These are phyloP conservation scores for Vigna trinervia DNA, from an alignment of 306 rosid species.

Conservation along the genomic window DNA sequence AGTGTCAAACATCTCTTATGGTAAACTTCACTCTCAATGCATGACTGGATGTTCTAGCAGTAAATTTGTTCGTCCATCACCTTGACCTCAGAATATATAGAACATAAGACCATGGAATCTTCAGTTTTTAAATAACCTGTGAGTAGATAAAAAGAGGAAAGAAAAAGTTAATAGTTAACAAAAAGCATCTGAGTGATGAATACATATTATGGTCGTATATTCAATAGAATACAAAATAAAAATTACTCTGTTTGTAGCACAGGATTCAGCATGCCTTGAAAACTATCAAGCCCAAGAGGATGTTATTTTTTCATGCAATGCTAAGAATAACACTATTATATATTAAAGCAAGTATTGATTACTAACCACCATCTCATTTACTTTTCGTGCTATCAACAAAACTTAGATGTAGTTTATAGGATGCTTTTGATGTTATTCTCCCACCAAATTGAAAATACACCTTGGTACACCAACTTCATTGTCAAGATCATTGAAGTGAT, in stretches of 20 bases:
- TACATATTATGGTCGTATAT: too few species aligned
- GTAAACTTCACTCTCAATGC: too few species aligned
- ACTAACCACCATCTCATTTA: background rate
- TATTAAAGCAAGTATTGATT: conserved; percentile 13
- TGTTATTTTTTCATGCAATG: conserved; percentile 14
- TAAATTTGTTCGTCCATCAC: too few species aligned
- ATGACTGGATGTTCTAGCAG: too few species aligned
- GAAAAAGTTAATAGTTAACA: too few species aligned
- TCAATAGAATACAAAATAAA: background rate
- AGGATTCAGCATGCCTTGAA: background rate
- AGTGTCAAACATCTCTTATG: too few species aligned
- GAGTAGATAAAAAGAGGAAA: too few species aligned
- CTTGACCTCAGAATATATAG: too few species aligned
- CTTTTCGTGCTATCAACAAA: background rate
- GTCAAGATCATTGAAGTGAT: background rate
- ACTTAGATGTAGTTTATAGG: background rate
- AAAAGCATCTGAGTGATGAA: too few species aligned
- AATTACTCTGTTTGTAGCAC: conserved; percentile 9
- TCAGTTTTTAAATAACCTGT: too few species aligned
- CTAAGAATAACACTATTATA: background rate
- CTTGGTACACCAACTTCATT: background rate
- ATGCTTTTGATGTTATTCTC: background rate
- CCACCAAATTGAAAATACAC: background rate
- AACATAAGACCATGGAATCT: too few species aligned
- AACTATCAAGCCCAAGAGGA: background rate